A percentile compares a stretch with the other conserved stretches of the same genome.
These are phyloP conservation scores for Lentinula sp. DNA, from an alignment of 768 basidiomycete species.

Conservation along the genomic window DNA sequence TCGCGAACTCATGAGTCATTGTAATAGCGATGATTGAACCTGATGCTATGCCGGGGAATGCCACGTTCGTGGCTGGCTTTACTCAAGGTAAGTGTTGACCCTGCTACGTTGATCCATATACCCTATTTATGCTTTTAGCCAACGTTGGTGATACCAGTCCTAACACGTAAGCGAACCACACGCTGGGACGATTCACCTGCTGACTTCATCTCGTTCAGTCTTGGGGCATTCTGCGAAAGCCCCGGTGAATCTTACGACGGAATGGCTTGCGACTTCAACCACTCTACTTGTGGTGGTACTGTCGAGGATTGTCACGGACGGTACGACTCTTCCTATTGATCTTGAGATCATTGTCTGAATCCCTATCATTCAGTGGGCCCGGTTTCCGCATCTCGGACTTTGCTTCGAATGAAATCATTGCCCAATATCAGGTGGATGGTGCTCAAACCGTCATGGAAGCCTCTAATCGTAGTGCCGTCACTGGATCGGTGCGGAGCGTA, in stretches of 20 bases:
- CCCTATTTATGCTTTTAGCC: constrained; percentile 28
- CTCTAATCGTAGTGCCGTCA: constrained; percentile 35
- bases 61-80: constrained; percentile 70
- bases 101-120: not conserved
- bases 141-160: constrained; percentile 79
- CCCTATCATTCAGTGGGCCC: constrained; percentile 43
- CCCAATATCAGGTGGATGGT: constrained; percentile 61
- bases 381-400: constrained; percentile 74
- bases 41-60: constrained; percentile 57
- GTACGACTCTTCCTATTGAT: constrained; percentile 26
- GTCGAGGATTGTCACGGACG: constrained; percentile 67
- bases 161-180: constrained; percentile 55
- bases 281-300: constrained; percentile 71
- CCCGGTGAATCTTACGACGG: constrained; percentile 68
- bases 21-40: constrained; percentile 57
- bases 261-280: constrained; percentile 58
- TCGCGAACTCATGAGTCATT: constrained; percentile 1
- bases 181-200: not conserved
- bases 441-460: constrained; percentile 59
- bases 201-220: constrained; percentile 23
- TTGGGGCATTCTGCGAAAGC: constrained; percentile 74
- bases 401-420: constrained; percentile 70
- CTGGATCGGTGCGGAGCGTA: constrained; percentile 62
- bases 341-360: not conserved
- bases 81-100: constrained; percentile 50